Base-by-base conservation (phyloP, 352 stramenopile species). In the Phytophthora pinifolia region DNA sequence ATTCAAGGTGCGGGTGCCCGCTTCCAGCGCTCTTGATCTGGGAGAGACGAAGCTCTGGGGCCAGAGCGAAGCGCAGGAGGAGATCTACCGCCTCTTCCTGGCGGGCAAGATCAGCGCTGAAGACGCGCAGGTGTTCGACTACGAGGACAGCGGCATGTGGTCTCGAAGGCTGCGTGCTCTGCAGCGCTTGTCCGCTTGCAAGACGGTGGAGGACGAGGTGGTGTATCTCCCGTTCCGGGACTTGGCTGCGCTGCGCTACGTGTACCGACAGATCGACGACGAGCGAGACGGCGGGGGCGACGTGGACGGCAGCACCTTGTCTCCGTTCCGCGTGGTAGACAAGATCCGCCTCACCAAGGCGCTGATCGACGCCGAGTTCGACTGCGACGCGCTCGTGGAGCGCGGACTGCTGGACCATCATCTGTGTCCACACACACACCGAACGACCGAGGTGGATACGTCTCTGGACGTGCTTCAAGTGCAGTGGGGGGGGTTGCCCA, bases 301-400 rank as follows among this genome's bases (percentile, higher is more conserved):
- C 14, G 44, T 71, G 13, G 43, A 57, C 27, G 48, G 54, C 14
- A 64, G 47, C 41, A 54, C 42, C 32, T 57, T 63, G 9, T 79
- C 74, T 22, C 76, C 79, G n/a, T 91, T 92, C 42, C 83, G 83
- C 6, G 58, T 83, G 12, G 80, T 83, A 13, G 83, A 89, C 69
- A 88, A 89, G 59, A 89, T 91, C 52, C 80, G 76, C 0, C 62
- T 92, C 12, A 88, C 80, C 4, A 90, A 90, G 48, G 68, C 70
- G 2, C 67, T 90, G 29, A 62, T 92, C 27, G 83, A 91, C 47
- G 62, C 62, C 14, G 72, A 89, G 53, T 89, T 91, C 44, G 76
- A 92, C 59, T 88, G 75, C 33, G 79, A 90, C 15, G 66, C 78
- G 25, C 73, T 92, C 15, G 54, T 81, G 29, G 59, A 84, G 38